A percentile compares a stretch with the other conserved stretches of the same genome.
Conservation (phyloP, 805 yeast species). For the Metschnikowia baotianmanensis region DNA sequence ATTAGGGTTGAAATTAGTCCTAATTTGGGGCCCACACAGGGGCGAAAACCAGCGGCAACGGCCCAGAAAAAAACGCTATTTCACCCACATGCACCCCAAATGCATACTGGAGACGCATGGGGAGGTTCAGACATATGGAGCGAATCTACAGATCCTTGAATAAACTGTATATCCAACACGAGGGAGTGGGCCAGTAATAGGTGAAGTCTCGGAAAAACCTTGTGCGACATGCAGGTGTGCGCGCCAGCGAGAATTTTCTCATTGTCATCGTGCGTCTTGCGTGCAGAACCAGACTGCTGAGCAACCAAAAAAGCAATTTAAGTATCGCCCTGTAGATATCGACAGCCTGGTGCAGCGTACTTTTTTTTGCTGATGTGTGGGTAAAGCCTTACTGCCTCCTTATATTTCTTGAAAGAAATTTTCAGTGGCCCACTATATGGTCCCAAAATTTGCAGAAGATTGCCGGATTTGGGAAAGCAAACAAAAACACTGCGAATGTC, state of each 20-base stretch:
- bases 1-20: too few relatives aligned
- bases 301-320: not conserved
- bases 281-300: not conserved
- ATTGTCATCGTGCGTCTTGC: conserved; percentile 1
- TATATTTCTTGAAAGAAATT: too few relatives aligned
- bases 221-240: conserved; percentile 2
- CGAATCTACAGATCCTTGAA: not conserved
- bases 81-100: not conserved
- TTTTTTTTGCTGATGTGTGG: too few relatives aligned
- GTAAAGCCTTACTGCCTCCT: too few relatives aligned
- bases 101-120: conserved; percentile 1
- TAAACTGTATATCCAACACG: not conserved
- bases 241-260: not conserved
- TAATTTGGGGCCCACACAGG: too few relatives aligned
- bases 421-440: too few relatives aligned
- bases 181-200: not conserved
- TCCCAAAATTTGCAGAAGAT: not conserved
- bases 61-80: not conserved
- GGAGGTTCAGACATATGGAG: not conserved
- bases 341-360: too few relatives aligned
- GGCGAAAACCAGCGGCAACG: too few relatives aligned
- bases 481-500: conserved; percentile 1
- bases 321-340: too few relatives aligned
- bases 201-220: conserved; percentile 4
- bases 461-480: not conserved